Conservation (phyloP, 1,284 basidiomycete species). For the Sanghuangporus baumii region DNA sequence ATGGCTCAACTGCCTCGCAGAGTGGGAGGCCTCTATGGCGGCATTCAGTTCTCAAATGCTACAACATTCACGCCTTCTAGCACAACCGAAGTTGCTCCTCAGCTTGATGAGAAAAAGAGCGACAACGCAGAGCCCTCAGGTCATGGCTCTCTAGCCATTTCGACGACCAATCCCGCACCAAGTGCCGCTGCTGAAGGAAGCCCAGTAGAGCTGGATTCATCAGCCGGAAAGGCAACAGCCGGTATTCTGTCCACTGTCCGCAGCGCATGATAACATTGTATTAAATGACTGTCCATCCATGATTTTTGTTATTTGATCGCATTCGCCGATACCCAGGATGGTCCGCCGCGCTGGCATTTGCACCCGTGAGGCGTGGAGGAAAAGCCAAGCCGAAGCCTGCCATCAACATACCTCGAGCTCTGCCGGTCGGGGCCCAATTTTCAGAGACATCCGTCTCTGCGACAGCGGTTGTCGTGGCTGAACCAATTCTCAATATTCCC, state of each 20-base stretch:
- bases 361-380: constrained; percentile 57
- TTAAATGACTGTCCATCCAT: constrained; percentile 23
- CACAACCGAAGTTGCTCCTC: constrained; percentile 7
- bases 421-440: constrained; percentile 56
- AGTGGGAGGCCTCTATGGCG: constrained; percentile 75
- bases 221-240: constrained; percentile 62
- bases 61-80: constrained; percentile 41
- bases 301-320: constrained; percentile 33
- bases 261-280: constrained; percentile 32
- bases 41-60: constrained; percentile 70
- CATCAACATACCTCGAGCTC: constrained; percentile 35
- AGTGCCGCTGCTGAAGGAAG: constrained; percentile 19
- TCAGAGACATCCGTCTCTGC: constrained; percentile 39
- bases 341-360: constrained; percentile 84
- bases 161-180: constrained; percentile 21
- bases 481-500: constrained; percentile 48
- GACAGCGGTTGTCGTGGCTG: constrained; percentile 68
- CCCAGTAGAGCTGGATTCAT: constrained; percentile 15
- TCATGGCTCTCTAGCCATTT: background rate
- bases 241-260: constrained; percentile 58
- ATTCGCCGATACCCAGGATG: constrained; percentile 46
- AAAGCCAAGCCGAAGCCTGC: constrained; percentile 49
- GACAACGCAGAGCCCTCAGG: background rate
- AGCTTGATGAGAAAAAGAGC: background rate
- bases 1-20: constrained; percentile 31